Percentiles rank a stretch among this genome's conserved stretches.
Conservation (phyloP, 2,329 filamentous ascomycete genomes). For the Fusarium duplospermum region DNA sequence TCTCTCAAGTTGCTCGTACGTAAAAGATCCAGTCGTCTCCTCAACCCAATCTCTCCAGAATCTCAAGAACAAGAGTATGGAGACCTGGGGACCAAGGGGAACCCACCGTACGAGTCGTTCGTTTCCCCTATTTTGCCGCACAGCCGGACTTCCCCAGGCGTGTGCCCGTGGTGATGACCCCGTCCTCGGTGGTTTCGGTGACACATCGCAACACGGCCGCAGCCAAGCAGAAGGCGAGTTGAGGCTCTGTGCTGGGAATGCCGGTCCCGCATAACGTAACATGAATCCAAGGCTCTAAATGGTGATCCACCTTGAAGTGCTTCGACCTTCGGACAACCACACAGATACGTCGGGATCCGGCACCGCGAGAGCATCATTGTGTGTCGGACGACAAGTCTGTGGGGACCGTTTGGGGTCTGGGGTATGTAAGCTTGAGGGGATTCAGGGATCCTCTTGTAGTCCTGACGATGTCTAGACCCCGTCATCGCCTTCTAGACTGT, state of each 20-base stretch:
- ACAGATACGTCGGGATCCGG: constrained; percentile 28
- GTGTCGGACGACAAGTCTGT: constrained; percentile 8
- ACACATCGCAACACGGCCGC: constrained; percentile 35
- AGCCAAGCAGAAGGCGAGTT: constrained; percentile 32
- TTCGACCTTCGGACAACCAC: constrained; percentile 20
- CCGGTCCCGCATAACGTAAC: constrained; percentile 34
- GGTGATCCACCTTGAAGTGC: constrained; percentile 16
- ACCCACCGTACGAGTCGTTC: constrained; percentile 8
- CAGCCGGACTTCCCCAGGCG: not conserved
- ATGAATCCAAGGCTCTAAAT: constrained; percentile 17
- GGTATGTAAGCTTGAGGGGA: constrained; percentile 26
- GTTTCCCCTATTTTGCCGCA: constrained; percentile 9
- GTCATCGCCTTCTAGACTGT: not conserved
- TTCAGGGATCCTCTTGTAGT: constrained; percentile 13
- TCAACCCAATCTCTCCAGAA: constrained; percentile 40
- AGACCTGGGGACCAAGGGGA: constrained; percentile 15
- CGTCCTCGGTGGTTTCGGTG: constrained; percentile 30
- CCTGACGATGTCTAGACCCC: not conserved
- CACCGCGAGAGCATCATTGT: constrained; percentile 11
- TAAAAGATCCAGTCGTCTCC: constrained; percentile 28
- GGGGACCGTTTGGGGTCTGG: constrained; percentile 30
- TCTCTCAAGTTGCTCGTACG: constrained; percentile 26
- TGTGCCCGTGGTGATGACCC: not conserved
- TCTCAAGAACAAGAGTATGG: constrained; percentile 12
- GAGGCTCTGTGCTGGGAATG: constrained; percentile 25